phyloP scores from a whole-genome alignment of 306 rosid species.

The Pterocarpus macrocarpus region DNA sequence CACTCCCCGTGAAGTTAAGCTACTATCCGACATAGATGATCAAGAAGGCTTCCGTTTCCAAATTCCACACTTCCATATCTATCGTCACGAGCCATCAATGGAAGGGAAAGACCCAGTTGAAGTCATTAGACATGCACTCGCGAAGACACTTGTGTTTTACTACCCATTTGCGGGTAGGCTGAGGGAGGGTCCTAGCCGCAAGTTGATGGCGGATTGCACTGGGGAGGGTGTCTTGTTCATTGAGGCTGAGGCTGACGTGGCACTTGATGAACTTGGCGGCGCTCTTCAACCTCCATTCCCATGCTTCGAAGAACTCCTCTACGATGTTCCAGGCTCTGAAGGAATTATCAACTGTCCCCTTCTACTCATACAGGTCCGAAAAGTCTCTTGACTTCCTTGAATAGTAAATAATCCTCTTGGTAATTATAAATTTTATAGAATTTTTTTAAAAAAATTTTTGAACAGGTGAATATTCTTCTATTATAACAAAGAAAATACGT shows the following conservation, averaged over 20 bases:
- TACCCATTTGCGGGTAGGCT: constrained; percentile 50
- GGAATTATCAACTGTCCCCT: constrained; percentile 48
- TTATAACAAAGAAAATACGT: too few relatives aligned
- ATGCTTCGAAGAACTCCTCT: constrained; percentile 51
- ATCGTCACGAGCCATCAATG: constrained; percentile 18
- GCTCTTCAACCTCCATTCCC: constrained; percentile 60
- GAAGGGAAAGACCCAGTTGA: constrained; percentile 36
- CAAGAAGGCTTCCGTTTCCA: constrained; percentile 20
- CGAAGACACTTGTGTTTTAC: constrained; percentile 44
- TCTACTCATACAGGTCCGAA: constrained; percentile 53
- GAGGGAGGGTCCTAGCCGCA: constrained; percentile 28
- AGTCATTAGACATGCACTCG: not conserved
- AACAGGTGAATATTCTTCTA: too few relatives aligned
- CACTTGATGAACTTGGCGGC: constrained; percentile 48
- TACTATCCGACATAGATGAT: constrained; percentile 47
- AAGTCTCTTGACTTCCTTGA: not conserved
- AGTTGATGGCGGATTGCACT: constrained; percentile 59
- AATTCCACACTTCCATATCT: not conserved
- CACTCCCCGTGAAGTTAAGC: constrained; percentile 33
- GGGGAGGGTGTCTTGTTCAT: constrained; percentile 58
- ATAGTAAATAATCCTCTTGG: not conserved
- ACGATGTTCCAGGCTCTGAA: constrained; percentile 50
- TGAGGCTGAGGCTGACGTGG: constrained; percentile 59
- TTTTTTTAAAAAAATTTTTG: too few relatives aligned
- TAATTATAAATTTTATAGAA: too few relatives aligned